Evolutionary conservation across 2,329 filamentous ascomycete species (phyloP), one percentile per base, ranked within the genome.

Genomic region (Aureobasidium subglaciale): DNA sequence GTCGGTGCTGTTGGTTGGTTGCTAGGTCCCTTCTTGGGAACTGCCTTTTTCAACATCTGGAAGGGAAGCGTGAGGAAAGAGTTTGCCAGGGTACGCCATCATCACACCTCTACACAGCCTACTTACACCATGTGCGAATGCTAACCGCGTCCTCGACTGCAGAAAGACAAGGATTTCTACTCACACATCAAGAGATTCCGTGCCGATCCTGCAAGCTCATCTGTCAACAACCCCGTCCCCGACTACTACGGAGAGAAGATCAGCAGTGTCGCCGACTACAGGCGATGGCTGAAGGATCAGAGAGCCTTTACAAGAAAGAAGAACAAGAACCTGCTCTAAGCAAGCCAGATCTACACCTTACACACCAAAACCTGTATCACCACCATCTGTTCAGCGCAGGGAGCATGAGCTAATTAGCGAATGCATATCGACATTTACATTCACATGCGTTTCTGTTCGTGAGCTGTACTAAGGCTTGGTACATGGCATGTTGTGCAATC

Each of bases 211-310:
- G 87, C 85, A 15, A 86, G 87, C 54, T 95, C 90, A 60, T 95
- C 89, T 37, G 85, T 93, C 63, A 83, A 88, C 52, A 97, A 97
- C 75, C 93, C 93, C 16, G 88, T 96, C 1, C 91, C 92, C 40
- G 93, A 99, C 70, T 99, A 96, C 74, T 99, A 99, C 67, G 93
- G 93, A 65, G 93, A 99, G 76, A 97, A 96, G 80, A 96, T 99
- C 65, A 88, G 88, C 50, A 96, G 90, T 65, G 90, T 97, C 20
- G 80, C 85, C 54, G 91, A 89, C 43, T 99, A 97, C 71, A 79
- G 93, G 65, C 86, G 90, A 70, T 99, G 93, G 93, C 75, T 99
- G 66, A 97, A 96, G 78, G 93, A 99, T 68, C 93, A 97, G 78
- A 81, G 92, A 60, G 92, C 91, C 9, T 99, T 96, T 75, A 96